Conservation (phyloP, 768 basidiomycete species). For the Pleurotus citrinopileatus region DNA sequence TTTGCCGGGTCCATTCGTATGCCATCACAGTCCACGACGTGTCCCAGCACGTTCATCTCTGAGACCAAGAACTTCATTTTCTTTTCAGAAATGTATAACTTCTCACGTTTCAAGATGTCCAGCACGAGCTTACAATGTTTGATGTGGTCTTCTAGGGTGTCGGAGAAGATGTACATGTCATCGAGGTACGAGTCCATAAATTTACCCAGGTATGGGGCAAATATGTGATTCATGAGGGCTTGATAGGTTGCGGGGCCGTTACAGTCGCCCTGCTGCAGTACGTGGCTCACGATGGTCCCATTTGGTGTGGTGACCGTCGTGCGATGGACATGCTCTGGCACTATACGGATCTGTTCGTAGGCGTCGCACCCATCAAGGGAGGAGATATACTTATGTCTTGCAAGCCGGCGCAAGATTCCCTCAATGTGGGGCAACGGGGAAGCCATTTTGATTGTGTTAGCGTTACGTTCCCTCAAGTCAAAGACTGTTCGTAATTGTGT, state of each 20-base stretch:
- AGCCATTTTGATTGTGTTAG: constrained; percentile 31
- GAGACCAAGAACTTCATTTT: constrained; percentile 21
- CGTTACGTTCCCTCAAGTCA: constrained; percentile 33
- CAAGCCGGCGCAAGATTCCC: constrained; percentile 29
- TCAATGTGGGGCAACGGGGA: constrained; percentile 41
- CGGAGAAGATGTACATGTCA: constrained; percentile 34
- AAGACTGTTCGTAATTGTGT: constrained; percentile 30
- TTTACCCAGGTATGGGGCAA: constrained; percentile 23
- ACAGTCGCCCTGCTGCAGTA: constrained; percentile 27
- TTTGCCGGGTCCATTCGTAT: constrained; percentile 32
- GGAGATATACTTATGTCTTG: constrained; percentile 23
- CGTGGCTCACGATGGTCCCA: constrained; percentile 27
- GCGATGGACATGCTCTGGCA: constrained; percentile 21
- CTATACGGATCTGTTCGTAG: constrained; percentile 34
- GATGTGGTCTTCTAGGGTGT: constrained; percentile 30
- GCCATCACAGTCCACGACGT: constrained; percentile 19
- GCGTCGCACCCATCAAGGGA: constrained; percentile 36
- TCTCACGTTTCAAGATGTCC: constrained; percentile 18
- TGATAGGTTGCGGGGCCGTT: constrained; percentile 35
- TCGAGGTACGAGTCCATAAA: constrained; percentile 30
- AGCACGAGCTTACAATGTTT: constrained; percentile 25
- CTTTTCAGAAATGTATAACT: constrained; percentile 25
- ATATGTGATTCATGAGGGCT: constrained; percentile 30
- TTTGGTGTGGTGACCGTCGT: constrained; percentile 24
- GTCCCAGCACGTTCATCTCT: constrained; percentile 18